Evolutionary conservation across 1,284 basidiomycete species (phyloP).

Genomic region (Ceratobasidium sp.): DNA sequence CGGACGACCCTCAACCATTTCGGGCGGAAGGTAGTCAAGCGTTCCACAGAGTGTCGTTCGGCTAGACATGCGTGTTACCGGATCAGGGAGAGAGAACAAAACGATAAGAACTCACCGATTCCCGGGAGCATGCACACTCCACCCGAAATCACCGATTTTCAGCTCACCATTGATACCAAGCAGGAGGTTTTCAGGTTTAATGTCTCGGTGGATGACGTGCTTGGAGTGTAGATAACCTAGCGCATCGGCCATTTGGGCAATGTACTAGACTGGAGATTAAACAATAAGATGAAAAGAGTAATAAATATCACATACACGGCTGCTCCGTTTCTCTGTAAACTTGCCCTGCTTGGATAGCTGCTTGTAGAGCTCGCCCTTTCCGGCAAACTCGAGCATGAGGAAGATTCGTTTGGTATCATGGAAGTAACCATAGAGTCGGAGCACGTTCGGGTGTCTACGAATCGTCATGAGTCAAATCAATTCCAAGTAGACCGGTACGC

Average conservation of each 20-base stretch:
- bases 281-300: not conserved
- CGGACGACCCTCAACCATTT: conserved; percentile 94
- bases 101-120: conserved; percentile 62
- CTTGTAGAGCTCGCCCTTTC: conserved; percentile 95
- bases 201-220: conserved; percentile 98
- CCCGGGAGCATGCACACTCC: conserved; percentile 97
- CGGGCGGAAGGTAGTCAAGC: conserved; percentile 95
- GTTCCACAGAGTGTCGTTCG: conserved; percentile 93
- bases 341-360: conserved; percentile 85
- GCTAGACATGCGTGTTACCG: conserved; percentile 43
- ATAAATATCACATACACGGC: conserved; percentile 54
- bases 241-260: conserved; percentile 98
- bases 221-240: conserved; percentile 92
- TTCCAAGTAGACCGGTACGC: conserved; percentile 40
- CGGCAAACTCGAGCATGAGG: conserved; percentile 96
- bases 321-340: conserved; percentile 87
- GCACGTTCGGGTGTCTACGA: conserved; percentile 86
- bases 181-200: conserved; percentile 98
- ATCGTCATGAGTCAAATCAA: not conserved
- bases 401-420: conserved; percentile 99
- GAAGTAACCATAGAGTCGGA: conserved; percentile 96
- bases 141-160: conserved; percentile 99
- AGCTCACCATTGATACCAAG: conserved; percentile 95
- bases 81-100: not conserved
- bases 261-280: conserved; percentile 68